Base-by-base conservation (phyloP, 2,329 filamentous ascomycete species). In the Podosphaera xanthii region DNA sequence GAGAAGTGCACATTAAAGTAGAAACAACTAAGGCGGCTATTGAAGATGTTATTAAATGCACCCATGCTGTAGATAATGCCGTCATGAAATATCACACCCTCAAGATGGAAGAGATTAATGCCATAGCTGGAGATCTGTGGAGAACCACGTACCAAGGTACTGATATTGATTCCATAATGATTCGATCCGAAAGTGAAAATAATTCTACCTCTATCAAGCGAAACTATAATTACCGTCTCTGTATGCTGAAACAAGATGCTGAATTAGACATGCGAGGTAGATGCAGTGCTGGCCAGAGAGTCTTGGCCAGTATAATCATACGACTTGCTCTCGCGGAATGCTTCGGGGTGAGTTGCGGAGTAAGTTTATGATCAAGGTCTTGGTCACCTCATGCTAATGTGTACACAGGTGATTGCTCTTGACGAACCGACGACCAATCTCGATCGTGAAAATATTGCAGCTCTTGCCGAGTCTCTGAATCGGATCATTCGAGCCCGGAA, bases 261-360 rank as follows among this genome's bases (percentile, higher is more conserved):
- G 92, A 98, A 71, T 95, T 98, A 89, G 92, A 98, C 73, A 98
- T 98, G 92, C 87, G 92, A 62, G 94, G 92, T 1, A 87, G 92
- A 59, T 98, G 92, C 76, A 94, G 87, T 64, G 92, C 92, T 0
- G 92, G 92, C 2, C 92, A 98, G 70, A 96, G 94, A 72, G 91
- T 98, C 35, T 80, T 98, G 35, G 92, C 92, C 3, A 89, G 84
- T 71, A 98, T 98, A 73, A 94, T 98, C 72, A 96, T 98, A 70
- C 90, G 92, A 1, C 80, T 98, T 35, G 92, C 94, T 10, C 79
- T 98, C 54, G 92, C 92, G 2, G 92, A 98, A 71, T 95, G 89
- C 65, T 98, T 98, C 69, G 92, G 92, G 64, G 81, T 90, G 67
- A 94, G 94, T 69, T 98, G 94, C 71, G 92, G 92, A 22, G 71